Base-by-base conservation (phyloP, 2,329 filamentous ascomycete genomes). In the Kalmusia sp. region DNA sequence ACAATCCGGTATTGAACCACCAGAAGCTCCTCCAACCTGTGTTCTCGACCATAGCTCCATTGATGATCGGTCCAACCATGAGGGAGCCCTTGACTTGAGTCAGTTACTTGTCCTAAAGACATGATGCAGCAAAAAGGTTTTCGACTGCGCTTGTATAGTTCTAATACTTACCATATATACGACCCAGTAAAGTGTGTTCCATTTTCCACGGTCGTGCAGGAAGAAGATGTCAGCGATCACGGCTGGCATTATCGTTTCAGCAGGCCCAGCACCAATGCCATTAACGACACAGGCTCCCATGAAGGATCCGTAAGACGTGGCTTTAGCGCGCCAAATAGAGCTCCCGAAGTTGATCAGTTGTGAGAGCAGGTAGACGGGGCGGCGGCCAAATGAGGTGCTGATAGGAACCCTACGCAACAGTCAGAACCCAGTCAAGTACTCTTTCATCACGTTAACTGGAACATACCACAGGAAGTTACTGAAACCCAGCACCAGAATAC, bases 211-310 rank as follows among this genome's bases (percentile, higher is more conserved):
- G 44, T 88, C 84, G 62, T 87, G 84, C 8, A 89, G 74, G 70
- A 89, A 88, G 65, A 85, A 84, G 9, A 87, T 80, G 62, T 88
- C 86, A 3, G 86, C 83, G 62, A 88, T 87, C 47, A 88, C 80
- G 25, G 82, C 80, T 1, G 85, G 85, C 72, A 85, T 83, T 2
- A 84, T 79, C 0, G 84, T 87, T 73, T 89, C 85, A 2, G 82
- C 81, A 5, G 86, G 84, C 1, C 84, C 86, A 43, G 84, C 84
- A 5, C 82, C 85, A 38, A 88, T 78, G 0, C 86, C 86, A 63
- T 87, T 87, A 6, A 88, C 74, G 6, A 85, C 76, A 51, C 77
- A 86, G 44, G 81, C 85, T 4, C 84, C 86, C 84, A 89, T 87
- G 65, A 88, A 88, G 43, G 81, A 84, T 45, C 76, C 74, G 63